Conservation (phyloP, 177 flowering plant genomes). For the Tripterygium wilfordii region DNA sequence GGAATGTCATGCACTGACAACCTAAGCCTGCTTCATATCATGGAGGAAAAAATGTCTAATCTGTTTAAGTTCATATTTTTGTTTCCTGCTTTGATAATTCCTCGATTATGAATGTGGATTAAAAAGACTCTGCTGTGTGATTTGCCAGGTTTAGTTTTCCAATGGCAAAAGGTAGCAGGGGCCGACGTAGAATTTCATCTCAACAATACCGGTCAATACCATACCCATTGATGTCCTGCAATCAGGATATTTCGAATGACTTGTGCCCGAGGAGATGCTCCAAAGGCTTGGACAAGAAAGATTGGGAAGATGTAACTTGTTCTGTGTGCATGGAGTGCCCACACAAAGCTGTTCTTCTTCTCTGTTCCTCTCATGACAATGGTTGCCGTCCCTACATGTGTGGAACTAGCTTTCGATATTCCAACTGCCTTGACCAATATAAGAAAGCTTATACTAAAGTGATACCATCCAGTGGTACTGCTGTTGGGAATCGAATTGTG, state of each 20-base stretch:
- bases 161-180: slow-evolving; percentile 36
- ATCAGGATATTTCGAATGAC: slow-evolving; percentile 4
- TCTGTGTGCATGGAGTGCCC: slow-evolving; percentile 81
- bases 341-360: slow-evolving; percentile 82
- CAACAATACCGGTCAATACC: slow-evolving; percentile 18
- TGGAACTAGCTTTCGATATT: slow-evolving; percentile 59
- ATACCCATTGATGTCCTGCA: slow-evolving; percentile 13
- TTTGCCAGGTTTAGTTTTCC: slow-evolving; percentile 19
- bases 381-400: slow-evolving; percentile 91
- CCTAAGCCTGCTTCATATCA: no score
- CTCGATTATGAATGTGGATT: neutral
- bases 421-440: slow-evolving; percentile 78
- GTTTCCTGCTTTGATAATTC: neutral
- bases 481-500: slow-evolving; percentile 10
- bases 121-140: neutral
- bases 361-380: slow-evolving; percentile 72
- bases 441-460: slow-evolving; percentile 57
- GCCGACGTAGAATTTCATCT: slow-evolving; percentile 16
- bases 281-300: slow-evolving; percentile 34
- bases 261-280: slow-evolving; percentile 9
- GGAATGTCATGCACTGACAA: no score
- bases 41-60: no score
- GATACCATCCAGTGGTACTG: slow-evolving; percentile 19
- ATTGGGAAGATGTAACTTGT: slow-evolving; percentile 72
- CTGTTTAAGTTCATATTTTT: no score